A percentile compares a stretch with the other conserved stretches of the same genome.
These are phyloP conservation scores for Hypoxylon sp. DNA, from an alignment of 2,329 filamentous ascomycete species.

Conservation along the genomic window DNA sequence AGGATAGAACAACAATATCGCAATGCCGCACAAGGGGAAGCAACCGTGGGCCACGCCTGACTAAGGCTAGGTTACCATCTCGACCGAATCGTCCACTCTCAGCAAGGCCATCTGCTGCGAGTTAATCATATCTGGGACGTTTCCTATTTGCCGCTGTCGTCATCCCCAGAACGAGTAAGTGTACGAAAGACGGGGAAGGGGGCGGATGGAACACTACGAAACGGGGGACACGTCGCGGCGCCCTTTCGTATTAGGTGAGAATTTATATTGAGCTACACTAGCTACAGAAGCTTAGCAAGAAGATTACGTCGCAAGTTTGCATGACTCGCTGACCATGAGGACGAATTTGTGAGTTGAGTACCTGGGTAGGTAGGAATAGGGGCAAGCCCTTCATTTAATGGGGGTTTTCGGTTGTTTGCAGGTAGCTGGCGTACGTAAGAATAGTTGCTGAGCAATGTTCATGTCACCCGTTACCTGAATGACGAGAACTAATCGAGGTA, in stretches of 20 bases:
- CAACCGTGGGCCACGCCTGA: slow-evolving; percentile 2
- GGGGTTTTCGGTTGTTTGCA: slow-evolving; percentile 37
- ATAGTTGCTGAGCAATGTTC: slow-evolving; percentile 34
- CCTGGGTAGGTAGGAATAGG: slow-evolving; percentile 29
- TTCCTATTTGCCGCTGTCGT: slow-evolving; percentile 30
- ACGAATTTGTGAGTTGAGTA: slow-evolving; percentile 16
- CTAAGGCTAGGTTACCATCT: slow-evolving; percentile 14
- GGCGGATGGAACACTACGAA: slow-evolving; percentile 40
- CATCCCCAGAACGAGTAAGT: slow-evolving; percentile 16
- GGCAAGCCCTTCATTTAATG: slow-evolving; percentile 31
- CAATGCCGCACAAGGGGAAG: slow-evolving; percentile 8
- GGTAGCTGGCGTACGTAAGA: slow-evolving; percentile 37
- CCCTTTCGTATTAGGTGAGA: slow-evolving; percentile 41
- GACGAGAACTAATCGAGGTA: slow-evolving; percentile 25
- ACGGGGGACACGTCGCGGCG: slow-evolving; percentile 34
- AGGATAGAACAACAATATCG: neutral
- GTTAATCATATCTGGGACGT: slow-evolving; percentile 15
- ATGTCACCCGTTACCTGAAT: slow-evolving; percentile 33
- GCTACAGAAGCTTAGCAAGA: slow-evolving; percentile 17
- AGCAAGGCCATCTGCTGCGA: slow-evolving; percentile 17
- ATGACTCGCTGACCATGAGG: slow-evolving; percentile 12
- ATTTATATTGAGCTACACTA: slow-evolving; percentile 26
- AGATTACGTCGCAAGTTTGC: slow-evolving; percentile 12
- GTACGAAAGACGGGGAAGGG: slow-evolving; percentile 21
- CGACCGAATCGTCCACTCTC: slow-evolving; percentile 11